These are phyloP conservation scores for Saccharomycopsis sp. DNA, from an alignment of 805 yeast genomes.

Conservation along the genomic window DNA sequence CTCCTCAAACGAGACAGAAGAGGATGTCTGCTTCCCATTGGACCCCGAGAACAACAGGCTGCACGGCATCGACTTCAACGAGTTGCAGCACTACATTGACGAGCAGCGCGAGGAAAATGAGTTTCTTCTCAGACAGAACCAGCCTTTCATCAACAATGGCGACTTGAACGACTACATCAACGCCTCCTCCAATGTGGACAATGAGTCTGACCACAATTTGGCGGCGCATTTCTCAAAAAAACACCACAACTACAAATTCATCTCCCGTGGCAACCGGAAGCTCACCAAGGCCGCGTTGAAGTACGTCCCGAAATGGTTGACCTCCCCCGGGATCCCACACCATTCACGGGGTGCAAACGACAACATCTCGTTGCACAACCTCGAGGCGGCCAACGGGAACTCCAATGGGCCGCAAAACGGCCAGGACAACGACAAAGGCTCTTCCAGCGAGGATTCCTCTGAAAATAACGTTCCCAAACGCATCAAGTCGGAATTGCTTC, in stretches of 20 bases:
- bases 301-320: slow-evolving; percentile 8
- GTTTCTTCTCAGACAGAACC: slow-evolving; percentile 24
- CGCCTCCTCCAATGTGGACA: not conserved
- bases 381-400: not conserved
- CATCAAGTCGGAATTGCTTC: not conserved
- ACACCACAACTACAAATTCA: not conserved
- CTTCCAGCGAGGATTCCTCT: not conserved
- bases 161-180: not conserved
- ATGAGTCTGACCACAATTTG: not conserved
- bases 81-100: slow-evolving; percentile 72
- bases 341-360: not conserved
- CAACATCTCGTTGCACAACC: not conserved
- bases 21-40: slow-evolving; percentile 97
- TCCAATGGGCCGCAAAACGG: no score
- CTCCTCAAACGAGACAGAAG: slow-evolving; percentile 86
- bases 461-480: not conserved
- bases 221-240: not conserved
- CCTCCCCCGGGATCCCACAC: not conserved
- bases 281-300: slow-evolving; percentile 14
- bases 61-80: slow-evolving; percentile 81
- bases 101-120: slow-evolving; percentile 49
- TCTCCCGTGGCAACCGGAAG: slow-evolving; percentile 3
- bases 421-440: not conserved
- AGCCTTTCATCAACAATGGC: not conserved
- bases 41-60: slow-evolving; percentile 51